These are phyloP conservation scores for Penicillium hordei DNA, from an alignment of 2,329 filamentous ascomycete genomes.

Conservation along the genomic window DNA sequence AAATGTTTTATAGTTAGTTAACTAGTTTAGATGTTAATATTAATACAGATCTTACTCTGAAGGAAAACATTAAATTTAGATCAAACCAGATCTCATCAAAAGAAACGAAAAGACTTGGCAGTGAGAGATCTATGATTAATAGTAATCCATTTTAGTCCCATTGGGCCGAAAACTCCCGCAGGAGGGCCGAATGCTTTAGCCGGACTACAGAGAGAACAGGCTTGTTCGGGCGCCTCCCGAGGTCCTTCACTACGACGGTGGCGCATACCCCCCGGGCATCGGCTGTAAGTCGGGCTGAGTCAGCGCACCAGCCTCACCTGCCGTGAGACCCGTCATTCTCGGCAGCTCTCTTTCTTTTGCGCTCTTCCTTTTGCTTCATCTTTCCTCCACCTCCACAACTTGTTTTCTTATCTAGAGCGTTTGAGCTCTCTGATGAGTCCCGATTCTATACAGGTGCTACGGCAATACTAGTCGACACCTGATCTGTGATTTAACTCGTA, in stretches of 20 bases:
- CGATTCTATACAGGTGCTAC: constrained; percentile 41
- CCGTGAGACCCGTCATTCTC: constrained; percentile 15
- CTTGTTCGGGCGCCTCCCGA: constrained; percentile 1
- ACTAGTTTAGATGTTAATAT: constrained; percentile 2
- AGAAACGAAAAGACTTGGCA: not conserved
- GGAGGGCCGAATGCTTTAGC: constrained; percentile 23
- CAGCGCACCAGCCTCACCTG: constrained; percentile 25
- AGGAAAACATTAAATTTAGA: not conserved
- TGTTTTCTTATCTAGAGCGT: constrained; percentile 29
- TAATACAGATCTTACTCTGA: not conserved
- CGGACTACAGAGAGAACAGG: constrained; percentile 10
- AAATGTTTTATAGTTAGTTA: not conserved
- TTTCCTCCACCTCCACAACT: constrained; percentile 16
- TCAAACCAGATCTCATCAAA: not conserved
- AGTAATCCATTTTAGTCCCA: constrained; percentile 9
- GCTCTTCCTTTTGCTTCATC: constrained; percentile 18
- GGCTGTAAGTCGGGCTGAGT: constrained; percentile 25
- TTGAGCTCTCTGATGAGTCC: constrained; percentile 43
- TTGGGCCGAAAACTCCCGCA: constrained; percentile 29
- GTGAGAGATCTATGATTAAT: constrained; percentile 9
- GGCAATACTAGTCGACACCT: constrained; percentile 45
- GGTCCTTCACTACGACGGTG: not conserved
- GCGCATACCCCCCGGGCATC: constrained; percentile 1
- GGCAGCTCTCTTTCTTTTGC: constrained; percentile 17
- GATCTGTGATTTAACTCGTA: constrained; percentile 24